Percentiles rank a stretch among this genome's conserved stretches.
Evolutionary conservation across 768 basidiomycete species (phyloP).

Genomic region (Suillus sp.): DNA sequence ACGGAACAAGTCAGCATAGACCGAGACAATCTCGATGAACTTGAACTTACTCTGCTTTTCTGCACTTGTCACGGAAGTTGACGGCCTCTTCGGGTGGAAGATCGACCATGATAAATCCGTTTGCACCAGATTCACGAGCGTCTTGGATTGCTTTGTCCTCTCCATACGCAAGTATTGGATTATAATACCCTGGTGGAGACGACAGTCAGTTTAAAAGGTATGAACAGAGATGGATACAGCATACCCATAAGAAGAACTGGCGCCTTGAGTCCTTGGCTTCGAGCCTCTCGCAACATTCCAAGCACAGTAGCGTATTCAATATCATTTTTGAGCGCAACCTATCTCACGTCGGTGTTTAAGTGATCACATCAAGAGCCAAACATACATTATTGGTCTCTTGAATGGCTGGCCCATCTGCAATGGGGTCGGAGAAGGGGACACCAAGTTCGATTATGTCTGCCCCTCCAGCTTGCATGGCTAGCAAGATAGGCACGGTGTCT

Average conservation of each 20-base stretch:
- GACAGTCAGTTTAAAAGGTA: conserved; percentile 12
- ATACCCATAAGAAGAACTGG: conserved; percentile 95
- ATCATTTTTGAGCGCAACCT: conserved; percentile 82
- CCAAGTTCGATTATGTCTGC: conserved; percentile 93
- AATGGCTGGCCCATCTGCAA: conserved; percentile 91
- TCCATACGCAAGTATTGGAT: conserved; percentile 92
- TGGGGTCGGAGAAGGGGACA: conserved; percentile 93
- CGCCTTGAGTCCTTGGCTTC: conserved; percentile 73
- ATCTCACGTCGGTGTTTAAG: neutral
- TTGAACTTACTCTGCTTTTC: conserved; percentile 66
- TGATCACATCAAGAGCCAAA: conserved; percentile 12
- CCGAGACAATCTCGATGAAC: conserved; percentile 33
- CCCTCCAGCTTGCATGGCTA: conserved; percentile 90
- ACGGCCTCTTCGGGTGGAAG: conserved; percentile 97
- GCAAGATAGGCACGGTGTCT: conserved; percentile 81
- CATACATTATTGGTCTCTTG: conserved; percentile 87
- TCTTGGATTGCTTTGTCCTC: conserved; percentile 94
- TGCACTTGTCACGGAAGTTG: conserved; percentile 86
- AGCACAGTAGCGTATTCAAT: conserved; percentile 76
- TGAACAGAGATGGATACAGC: conserved; percentile 16
- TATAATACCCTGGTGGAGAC: conserved; percentile 81
- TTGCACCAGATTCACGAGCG: conserved; percentile 87
- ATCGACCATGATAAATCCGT: conserved; percentile 97
- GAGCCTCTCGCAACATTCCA: conserved; percentile 72
- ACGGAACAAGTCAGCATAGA: conserved; percentile 10